Percentiles rank a stretch among this genome's conserved stretches.
phyloP scores from a whole-genome alignment of 148 eudicot genomes.

The Talinum fruticosum region DNA sequence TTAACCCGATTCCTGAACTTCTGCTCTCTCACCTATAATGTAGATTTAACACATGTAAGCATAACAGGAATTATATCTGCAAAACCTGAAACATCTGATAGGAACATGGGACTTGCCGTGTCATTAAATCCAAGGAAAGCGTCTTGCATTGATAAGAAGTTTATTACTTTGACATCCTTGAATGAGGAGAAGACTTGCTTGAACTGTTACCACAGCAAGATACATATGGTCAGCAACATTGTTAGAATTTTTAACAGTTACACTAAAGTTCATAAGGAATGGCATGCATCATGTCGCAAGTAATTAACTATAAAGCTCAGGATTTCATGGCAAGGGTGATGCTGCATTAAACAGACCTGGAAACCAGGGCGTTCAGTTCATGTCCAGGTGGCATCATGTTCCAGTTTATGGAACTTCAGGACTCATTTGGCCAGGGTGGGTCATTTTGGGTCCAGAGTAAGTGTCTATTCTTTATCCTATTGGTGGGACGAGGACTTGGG shows the following conservation, averaged over 20 bases:
- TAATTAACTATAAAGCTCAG: neutral
- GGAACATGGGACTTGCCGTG: conserved; percentile 45
- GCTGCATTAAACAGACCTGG: neutral
- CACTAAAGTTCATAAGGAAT: neutral
- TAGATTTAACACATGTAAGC: conserved; percentile 8
- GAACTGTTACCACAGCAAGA: conserved; percentile 38
- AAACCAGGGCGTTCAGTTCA: neutral
- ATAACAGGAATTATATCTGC: neutral
- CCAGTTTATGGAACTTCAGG: neutral
- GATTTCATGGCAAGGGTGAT: neutral
- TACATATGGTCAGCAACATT: neutral
- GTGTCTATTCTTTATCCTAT: neutral
- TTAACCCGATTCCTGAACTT: conserved; percentile 79
- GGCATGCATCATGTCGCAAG: neutral
- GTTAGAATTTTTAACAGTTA: neutral
- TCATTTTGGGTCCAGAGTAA: neutral
- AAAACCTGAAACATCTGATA: neutral
- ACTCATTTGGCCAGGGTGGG: neutral
- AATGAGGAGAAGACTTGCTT: conserved; percentile 49
- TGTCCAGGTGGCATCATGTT: neutral
- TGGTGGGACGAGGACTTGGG: neutral
- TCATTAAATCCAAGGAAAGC: conserved; percentile 78
- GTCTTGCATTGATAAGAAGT: conserved; percentile 80
- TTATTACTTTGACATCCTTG: conserved; percentile 76
- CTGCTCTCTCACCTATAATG: conserved; percentile 57